Evolutionary conservation across 805 yeast species (phyloP).

Genomic region (Teunomyces panamensis): DNA sequence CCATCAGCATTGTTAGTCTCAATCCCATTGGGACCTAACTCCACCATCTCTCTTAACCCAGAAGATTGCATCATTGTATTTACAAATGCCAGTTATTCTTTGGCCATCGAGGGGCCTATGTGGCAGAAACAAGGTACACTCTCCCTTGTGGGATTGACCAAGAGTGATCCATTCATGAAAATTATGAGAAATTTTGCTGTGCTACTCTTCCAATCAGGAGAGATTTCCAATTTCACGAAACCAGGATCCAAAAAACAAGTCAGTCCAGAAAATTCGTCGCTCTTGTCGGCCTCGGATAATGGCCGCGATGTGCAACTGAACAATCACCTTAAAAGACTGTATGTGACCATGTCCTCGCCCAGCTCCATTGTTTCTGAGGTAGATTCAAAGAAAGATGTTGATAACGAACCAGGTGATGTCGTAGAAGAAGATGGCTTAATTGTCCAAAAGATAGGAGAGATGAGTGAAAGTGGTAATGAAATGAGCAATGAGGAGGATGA

Average conservation of each 20-base stretch:
- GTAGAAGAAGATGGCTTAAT: slow-evolving; percentile 29
- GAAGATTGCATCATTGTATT: slow-evolving; percentile 33
- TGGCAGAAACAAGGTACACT: slow-evolving; percentile 42
- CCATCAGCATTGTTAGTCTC: slow-evolving; percentile 7
- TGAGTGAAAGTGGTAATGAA: slow-evolving; percentile 11
- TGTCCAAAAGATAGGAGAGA: slow-evolving; percentile 10
- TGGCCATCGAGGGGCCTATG: slow-evolving; percentile 34
- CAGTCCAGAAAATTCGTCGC: neutral
- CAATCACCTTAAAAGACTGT: neutral
- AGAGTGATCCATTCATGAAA: slow-evolving; percentile 38
- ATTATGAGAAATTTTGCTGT: slow-evolving; percentile 35
- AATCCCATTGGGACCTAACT: slow-evolving; percentile 35
- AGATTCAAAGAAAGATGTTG: slow-evolving; percentile 7
- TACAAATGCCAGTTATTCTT: slow-evolving; percentile 31
- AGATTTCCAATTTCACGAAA: slow-evolving; percentile 28
- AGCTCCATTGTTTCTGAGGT: neutral
- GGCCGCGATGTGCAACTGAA: neutral
- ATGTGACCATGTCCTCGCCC: neutral
- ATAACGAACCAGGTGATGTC: slow-evolving; percentile 14
- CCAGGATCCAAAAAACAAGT: slow-evolving; percentile 12
- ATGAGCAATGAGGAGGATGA: slow-evolving; percentile 6
- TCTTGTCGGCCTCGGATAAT: neutral
- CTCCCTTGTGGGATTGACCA: slow-evolving; percentile 39
- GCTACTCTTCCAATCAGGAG: slow-evolving; percentile 31
- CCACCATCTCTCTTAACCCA: slow-evolving; percentile 29